These are phyloP conservation scores for Aspergillus tubingensis DNA, from an alignment of 2,329 filamentous ascomycete genomes.

Conservation along the genomic window DNA sequence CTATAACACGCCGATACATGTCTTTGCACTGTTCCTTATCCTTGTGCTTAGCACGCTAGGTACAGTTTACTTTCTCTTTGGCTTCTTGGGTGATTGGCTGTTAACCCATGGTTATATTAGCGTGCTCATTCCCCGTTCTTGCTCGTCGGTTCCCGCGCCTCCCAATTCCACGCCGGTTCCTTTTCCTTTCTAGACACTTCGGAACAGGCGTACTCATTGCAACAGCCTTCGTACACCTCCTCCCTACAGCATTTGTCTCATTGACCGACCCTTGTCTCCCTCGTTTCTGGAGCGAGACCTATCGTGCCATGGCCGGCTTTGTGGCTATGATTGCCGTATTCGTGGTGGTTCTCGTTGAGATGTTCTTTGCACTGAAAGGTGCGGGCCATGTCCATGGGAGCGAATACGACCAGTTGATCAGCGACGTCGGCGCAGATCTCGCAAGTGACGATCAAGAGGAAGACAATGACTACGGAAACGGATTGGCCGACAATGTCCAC, in stretches of 20 bases:
- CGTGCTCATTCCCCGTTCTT: slow-evolving; percentile 64
- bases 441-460: slow-evolving; percentile 20
- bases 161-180: slow-evolving; percentile 59
- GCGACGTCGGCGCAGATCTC: slow-evolving; percentile 27
- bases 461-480: slow-evolving; percentile 27
- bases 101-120: slow-evolving; percentile 35
- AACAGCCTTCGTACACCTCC: slow-evolving; percentile 61
- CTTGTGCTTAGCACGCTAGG: slow-evolving; percentile 54
- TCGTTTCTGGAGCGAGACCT: slow-evolving; percentile 75
- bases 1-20: slow-evolving; percentile 68
- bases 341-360: slow-evolving; percentile 81
- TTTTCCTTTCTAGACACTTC: slow-evolving; percentile 63
- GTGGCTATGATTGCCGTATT: slow-evolving; percentile 82
- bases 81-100: not conserved
- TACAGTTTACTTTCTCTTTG: slow-evolving; percentile 21
- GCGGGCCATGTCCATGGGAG: slow-evolving; percentile 60
- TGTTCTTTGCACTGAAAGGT: slow-evolving; percentile 76
- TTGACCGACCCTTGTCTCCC: slow-evolving; percentile 69
- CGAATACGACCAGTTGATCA: slow-evolving; percentile 52
- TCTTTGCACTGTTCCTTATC: slow-evolving; percentile 68
- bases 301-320: slow-evolving; percentile 76
- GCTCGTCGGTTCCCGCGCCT: slow-evolving; percentile 61
- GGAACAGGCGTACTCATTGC: slow-evolving; percentile 60
- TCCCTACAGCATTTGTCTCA: slow-evolving; percentile 63
- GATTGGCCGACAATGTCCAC: slow-evolving; percentile 23